Base-by-base conservation (phyloP, 768 basidiomycete species). In the Tephrocybe sp. region DNA sequence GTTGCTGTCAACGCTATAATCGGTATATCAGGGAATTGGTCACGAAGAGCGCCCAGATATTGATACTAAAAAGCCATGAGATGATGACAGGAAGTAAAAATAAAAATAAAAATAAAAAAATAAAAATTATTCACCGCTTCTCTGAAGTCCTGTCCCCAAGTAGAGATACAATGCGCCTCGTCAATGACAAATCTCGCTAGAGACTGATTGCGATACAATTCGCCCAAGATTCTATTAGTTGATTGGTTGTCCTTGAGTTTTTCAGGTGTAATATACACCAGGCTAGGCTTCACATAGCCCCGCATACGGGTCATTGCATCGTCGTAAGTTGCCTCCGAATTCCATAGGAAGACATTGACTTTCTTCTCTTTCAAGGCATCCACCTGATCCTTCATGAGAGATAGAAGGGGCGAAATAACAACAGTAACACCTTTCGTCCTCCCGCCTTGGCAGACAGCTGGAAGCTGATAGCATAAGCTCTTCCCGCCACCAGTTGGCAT, bases 1-100 rank as follows among this genome's bases (percentile, higher is more conserved):
- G 96, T 99, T 6, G 94, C 97, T 0, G 97, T 99, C 40, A 98
- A 76, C 0, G 97, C 97, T 83, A 98, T 97, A 60, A 98, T 88
- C 0, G 97, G 96, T 0, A 93, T 77, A 6, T 77, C 66, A 0
- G 91, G 89, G 70, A 82, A 98, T 13, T 81, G 79, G 12, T 77
- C 71, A 39, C 94, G 86, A 32, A 98, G 76, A 30, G 73, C 66
- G 12, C 79, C 80, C 34, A 98, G 72, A 22, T 75, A 70, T 47
- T 79, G 76, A 64, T 92, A 92, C 88, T 96, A 36, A 48, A 53
- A 14, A 49, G 44, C 33, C n/a, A 48, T 39, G 19, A 49, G 40
- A 22, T 8, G 34, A 33, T 35, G 43, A 36, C 26, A 40, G 38
- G 38, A 20, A 13, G 4, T 30, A 31, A 6, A 17, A 32, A 30